A percentile compares a stretch with the other conserved stretches of the same genome.
Conservation (phyloP, 2,329 filamentous ascomycete genomes). For the Xylariaceae sp. region DNA sequence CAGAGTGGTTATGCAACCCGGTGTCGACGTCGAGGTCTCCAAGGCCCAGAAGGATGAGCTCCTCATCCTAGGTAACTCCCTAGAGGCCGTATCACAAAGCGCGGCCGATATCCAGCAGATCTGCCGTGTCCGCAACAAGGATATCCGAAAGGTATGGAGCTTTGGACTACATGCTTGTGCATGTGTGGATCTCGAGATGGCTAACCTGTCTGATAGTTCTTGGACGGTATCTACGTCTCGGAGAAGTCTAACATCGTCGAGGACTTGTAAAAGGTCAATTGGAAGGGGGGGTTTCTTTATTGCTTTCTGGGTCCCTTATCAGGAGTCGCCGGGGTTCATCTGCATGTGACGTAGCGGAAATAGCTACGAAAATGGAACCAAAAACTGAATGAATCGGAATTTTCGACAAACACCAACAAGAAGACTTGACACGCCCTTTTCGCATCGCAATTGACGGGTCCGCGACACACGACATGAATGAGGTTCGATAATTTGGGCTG, state of each 20-base stretch:
- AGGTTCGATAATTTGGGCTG: constrained; percentile 5
- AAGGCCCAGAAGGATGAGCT: constrained; percentile 98
- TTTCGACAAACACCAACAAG: constrained; percentile 6
- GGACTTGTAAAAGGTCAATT: constrained; percentile 47
- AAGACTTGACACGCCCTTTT: constrained; percentile 8
- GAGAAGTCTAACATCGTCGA: constrained; percentile 94
- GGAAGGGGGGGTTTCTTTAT: constrained; percentile 49
- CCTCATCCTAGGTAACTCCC: constrained; percentile 83
- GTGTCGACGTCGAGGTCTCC: constrained; percentile 86
- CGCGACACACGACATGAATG: constrained; percentile 8
- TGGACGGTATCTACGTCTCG: constrained; percentile 99
- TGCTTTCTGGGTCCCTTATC: constrained; percentile 55
- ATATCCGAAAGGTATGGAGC: constrained; percentile 89
- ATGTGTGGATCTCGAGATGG: neutral
- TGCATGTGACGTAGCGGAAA: constrained; percentile 54
- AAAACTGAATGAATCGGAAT: constrained; percentile 24
- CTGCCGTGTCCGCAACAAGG: constrained; percentile 99
- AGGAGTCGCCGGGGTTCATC: constrained; percentile 58
- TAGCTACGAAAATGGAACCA: constrained; percentile 33
- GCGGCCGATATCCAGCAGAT: constrained; percentile 99
- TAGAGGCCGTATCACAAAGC: constrained; percentile 96
- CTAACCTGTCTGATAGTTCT: constrained; percentile 60
- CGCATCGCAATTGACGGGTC: constrained; percentile 4
- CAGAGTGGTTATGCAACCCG: constrained; percentile 79
- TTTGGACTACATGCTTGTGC: neutral